Evolutionary conservation across 2,329 filamentous ascomycete genomes (phyloP), one percentile per base, ranked within the genome.

Genomic region (Aspergillus bombycis): DNA sequence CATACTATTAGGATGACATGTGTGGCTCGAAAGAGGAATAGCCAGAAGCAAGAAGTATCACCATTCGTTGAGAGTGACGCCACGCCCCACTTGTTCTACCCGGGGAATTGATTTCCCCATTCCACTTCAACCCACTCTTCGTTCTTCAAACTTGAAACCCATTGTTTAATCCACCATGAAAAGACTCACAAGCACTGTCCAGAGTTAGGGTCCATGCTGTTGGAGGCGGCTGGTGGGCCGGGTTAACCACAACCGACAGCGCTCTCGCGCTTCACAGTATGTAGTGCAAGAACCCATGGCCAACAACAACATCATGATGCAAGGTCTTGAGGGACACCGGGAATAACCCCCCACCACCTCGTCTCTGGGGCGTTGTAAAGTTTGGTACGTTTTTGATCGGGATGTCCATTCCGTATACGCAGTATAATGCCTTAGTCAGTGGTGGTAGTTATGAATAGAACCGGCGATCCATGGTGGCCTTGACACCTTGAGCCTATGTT

Each of bases 1-100:
- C 30, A 36, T 12, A 54, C 38, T 54, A 23, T 12, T 19, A 36
- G 21, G 30, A 59, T 41, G 38, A 41, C 38, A 30, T 52, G 26
- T 10, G 14, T 19, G n/a, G 8, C 28, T 52, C 36, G 23, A 43
- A 61, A 38, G 45, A 38, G 14, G 16, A 21, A 43, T 43, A 48
- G 46, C 58, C 34, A 50, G 32, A 45, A 59, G 52, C 50, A 57
- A 61, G 54, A 55, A 58, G 58, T 38, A 57, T 55, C 59, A 34
- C 55, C 38, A 46, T 62, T 64, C 55, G 62, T 23, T 38, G 50
- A 11, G 12, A 14, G 26, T 63, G 53, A 58, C 55, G 55, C 58
- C 64, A 64, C 61, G 14, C 26, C 14, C 55, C 58, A 58, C 61
- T 55, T 28, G 16, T n/a, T 41, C 16, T 23, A 30, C 6, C 12